Evolutionary conservation across 768 basidiomycete species (phyloP).

Genomic region (Russula abietina): DNA sequence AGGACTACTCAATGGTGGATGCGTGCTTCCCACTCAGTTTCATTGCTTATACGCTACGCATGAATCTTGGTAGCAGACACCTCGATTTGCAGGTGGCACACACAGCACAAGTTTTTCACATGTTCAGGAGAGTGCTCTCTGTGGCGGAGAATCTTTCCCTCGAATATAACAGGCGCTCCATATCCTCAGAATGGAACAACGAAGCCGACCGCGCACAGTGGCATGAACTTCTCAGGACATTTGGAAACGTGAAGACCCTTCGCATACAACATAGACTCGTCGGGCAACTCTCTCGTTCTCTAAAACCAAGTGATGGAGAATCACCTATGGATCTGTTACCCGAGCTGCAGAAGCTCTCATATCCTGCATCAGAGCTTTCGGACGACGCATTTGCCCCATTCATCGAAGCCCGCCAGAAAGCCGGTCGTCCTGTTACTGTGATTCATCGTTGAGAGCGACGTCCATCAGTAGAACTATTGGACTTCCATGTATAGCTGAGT

Average conservation of each 20-base stretch:
- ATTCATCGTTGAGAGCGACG: neutral
- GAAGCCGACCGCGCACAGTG: neutral
- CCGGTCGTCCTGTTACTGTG: neutral
- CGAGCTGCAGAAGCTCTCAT: neutral
- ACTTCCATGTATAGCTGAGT: neutral
- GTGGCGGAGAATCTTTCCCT: neutral
- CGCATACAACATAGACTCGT: neutral
- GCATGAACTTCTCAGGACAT: neutral
- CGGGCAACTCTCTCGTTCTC: neutral
- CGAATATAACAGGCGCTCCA: neutral
- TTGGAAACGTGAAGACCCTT: neutral
- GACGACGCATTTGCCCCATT: neutral
- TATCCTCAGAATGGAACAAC: neutral
- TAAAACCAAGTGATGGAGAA: neutral
- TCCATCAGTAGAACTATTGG: neutral
- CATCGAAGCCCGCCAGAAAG: neutral
- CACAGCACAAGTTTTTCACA: neutral
- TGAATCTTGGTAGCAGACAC: neutral
- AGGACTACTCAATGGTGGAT: accelerated
- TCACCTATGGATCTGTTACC: neutral
- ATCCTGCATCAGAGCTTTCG: neutral
- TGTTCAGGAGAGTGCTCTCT: neutral
- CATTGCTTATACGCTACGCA: too few relatives aligned
- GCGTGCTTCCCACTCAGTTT: neutral
- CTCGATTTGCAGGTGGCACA: neutral